Percentiles rank a stretch among this genome's conserved stretches.
Conservation (phyloP, 1,139 yeast genomes). For the Kluyveromyces marxianus region DNA sequence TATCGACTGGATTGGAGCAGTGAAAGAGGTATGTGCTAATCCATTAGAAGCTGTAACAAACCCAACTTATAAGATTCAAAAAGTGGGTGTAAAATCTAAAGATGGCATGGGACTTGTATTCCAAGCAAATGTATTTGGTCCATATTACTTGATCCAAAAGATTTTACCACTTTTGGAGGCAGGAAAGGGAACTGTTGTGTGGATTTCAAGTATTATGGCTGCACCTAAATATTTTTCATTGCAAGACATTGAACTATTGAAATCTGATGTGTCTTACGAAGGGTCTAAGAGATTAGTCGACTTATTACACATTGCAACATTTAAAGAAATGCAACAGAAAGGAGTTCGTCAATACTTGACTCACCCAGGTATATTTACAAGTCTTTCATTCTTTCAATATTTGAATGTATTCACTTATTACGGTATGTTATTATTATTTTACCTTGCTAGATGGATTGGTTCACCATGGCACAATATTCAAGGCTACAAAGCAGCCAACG, state of each 20-base stretch:
- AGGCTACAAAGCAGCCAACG: constrained; percentile 85
- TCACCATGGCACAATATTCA: constrained; percentile 83
- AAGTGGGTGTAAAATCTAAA: constrained; percentile 60
- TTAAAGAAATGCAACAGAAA: constrained; percentile 38
- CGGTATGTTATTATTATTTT: constrained; percentile 80
- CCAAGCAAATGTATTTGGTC: constrained; percentile 94
- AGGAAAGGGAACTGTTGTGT: constrained; percentile 55
- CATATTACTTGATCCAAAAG: constrained; percentile 70
- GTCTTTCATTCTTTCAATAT: constrained; percentile 70
- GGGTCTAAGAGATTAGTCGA: constrained; percentile 89
- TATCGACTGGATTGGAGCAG: constrained; percentile 76
- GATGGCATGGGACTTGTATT: constrained; percentile 81
- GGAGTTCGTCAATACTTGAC: constrained; percentile 68
- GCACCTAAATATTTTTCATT: constrained; percentile 61
- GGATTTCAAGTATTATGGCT: constrained; percentile 83
- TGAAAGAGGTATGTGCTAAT: constrained; percentile 49
- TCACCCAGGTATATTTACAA: constrained; percentile 92
- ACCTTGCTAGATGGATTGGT: constrained; percentile 74
- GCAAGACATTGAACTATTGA: constrained; percentile 64
- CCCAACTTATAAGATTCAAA: constrained; percentile 77
- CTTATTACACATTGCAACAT: constrained; percentile 68
- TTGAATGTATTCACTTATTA: constrained; percentile 71
- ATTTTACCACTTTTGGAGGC: constrained; percentile 48
- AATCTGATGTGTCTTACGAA: constrained; percentile 68
- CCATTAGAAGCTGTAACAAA: constrained; percentile 80